Conservation (phyloP, 78 protist species). For the Anaeramoeba flamelloides region DNA sequence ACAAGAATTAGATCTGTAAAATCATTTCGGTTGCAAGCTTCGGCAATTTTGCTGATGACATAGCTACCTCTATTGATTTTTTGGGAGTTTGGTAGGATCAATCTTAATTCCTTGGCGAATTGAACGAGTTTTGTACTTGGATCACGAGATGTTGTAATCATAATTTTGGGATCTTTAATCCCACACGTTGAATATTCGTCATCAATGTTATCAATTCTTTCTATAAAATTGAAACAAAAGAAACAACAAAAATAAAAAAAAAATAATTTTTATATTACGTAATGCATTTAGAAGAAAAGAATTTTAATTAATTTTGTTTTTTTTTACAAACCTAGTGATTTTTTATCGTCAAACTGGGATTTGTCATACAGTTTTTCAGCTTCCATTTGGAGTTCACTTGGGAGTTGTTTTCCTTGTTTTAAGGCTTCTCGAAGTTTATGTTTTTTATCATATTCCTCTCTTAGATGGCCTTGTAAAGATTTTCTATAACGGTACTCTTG, state of each 20-base stretch:
- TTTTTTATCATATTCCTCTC: constrained; percentile 37
- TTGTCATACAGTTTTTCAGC: background rate
- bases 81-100: constrained; percentile 79
- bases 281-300: too few species aligned
- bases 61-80: constrained; percentile 77
- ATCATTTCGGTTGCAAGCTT: constrained; percentile 56
- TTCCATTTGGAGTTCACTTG: background rate
- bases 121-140: constrained; percentile 65
- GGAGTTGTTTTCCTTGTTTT: background rate
- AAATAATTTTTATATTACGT: too few species aligned
- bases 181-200: constrained; percentile 95
- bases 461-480: constrained; percentile 50
- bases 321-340: background rate
- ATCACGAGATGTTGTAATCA: constrained; percentile 85
- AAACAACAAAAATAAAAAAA: background rate
- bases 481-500: constrained; percentile 72
- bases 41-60: constrained; percentile 58
- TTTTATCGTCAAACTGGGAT: background rate
- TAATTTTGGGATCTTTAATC: constrained; percentile 70
- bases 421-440: constrained; percentile 36
- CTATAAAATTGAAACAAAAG: background rate
- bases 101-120: constrained; percentile 81
- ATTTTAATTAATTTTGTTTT: too few species aligned
- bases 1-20: constrained; percentile 86
- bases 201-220: constrained; percentile 39